Evolutionary conservation across 208 protist species (phyloP), one percentile per base, ranked within the genome.

Genomic region (Acanthamoeba royreba): DNA sequence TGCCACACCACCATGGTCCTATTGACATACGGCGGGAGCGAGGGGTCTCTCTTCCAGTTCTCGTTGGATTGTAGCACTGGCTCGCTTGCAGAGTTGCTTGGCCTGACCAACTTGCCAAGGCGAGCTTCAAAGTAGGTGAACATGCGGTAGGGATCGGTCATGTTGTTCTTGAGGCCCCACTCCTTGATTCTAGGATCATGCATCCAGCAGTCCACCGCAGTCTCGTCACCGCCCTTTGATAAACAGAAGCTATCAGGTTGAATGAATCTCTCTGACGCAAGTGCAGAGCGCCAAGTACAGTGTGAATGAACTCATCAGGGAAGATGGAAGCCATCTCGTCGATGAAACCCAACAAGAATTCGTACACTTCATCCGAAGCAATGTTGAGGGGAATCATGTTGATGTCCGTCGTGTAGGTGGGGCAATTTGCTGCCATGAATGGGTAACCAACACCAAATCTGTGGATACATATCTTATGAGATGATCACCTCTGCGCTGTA

Each of bases 1-100:
- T 89, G 49, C 81, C 81, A 89, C 49, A 83, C 72, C 40, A 83
- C 72, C 72, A 83, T 83, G 13, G 72, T 83, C 11, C 72, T 33
- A 43, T 83, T 83, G 72, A 83, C 72, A 43, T 83, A 83, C 25
- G 72, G 72, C 0, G 72, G 72, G 22, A 83, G 40, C 15, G 35
- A n/a, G n/a, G 35, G 72, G 5, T 83, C 72, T 2, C 13, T 13
- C 72, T 2, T n/a, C n/a, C n/a, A n/a, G n/a, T n/a, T n/a, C n/a
- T n/a, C n/a, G n/a, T n/a, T n/a, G n/a, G n/a, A n/a, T n/a, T n/a
- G n/a, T n/a, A n/a, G n/a, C n/a, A n/a, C n/a, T n/a, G n/a, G n/a
- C n/a, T n/a, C n/a, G n/a, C n/a, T n/a, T n/a, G n/a, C n/a, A n/a
- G n/a, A n/a, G n/a, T n/a, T n/a, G n/a, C n/a, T n/a, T n/a, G 72